Evolutionary conservation across 2,329 filamentous ascomycete genomes (phyloP), one percentile per base, ranked within the genome.

Genomic region (Colletotrichum tanaceti): DNA sequence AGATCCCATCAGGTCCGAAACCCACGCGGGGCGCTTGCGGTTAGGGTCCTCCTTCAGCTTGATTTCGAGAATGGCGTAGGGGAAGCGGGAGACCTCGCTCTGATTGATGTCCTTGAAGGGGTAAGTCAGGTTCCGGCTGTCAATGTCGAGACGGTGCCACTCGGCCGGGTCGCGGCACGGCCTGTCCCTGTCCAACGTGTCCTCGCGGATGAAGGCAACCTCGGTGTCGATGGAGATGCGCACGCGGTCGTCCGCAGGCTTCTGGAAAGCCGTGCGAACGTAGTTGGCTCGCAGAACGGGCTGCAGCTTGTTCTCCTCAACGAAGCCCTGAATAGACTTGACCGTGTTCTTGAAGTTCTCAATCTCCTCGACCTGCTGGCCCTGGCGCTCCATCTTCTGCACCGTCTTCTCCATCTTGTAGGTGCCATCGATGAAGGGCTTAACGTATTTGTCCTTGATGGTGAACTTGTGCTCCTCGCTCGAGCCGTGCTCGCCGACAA

Each of bases 361-460:
- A 39, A 93, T 87, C 72, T 91, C 87, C 57, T 89, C 85, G 47
- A 86, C 83, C 58, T 89, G 86, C 68, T 89, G 87, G 62, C 91
- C 91, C 72, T 91, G 89, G 50, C 93, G 88, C 79, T 93, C 91
- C 85, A 98, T 91, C 82, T 97, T 97, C 74, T 92, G 85, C 35
- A 97, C 84, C 63, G 89, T 91, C 85, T 97, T 98, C 78, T 98
- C 95, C 89, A 97, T 92, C 74, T 92, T 90, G 80, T 98, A 97
- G 72, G 96, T 88, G 57, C 92, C 93, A 59, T 92, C 89, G 61
- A 99, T 87, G 80, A 97, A 98, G 1, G 90, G 85, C 78, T 94
- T 90, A 70, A 98, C 86, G 77, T 98, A 97, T 79, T 98, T 98
- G 76, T 94, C 92, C 82, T 99, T 99, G 80, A 98, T 92, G 24